Percentiles rank a stretch among this genome's conserved stretches.
Evolutionary conservation across 169 alveolate genomes (phyloP).

Genomic region (Plasmodium gonderi): DNA sequence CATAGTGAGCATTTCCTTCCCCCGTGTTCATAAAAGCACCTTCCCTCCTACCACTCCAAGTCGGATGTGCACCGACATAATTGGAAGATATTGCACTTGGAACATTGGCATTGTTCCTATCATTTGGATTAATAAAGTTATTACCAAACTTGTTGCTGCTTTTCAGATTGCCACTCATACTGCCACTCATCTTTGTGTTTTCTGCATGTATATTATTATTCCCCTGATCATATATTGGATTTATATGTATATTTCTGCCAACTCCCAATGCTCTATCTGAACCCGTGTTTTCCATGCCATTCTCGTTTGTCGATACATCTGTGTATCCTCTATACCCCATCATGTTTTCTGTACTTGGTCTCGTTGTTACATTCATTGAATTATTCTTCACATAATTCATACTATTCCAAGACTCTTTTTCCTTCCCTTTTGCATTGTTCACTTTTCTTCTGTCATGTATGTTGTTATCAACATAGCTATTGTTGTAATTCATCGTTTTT

Average conservation of each 20-base stretch:
- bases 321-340: not conserved
- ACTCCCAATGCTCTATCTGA: not conserved
- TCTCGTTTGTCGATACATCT: not conserved
- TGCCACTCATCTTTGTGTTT: not conserved
- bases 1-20: not conserved
- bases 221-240: not conserved
- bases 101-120: not conserved
- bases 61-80: constrained; percentile 30
- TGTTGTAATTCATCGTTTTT: constrained; percentile 40
- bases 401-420: constrained; percentile 9
- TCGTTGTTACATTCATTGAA: constrained; percentile 4
- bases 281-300: not conserved
- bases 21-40: no score
- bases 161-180: not conserved
- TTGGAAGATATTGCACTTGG: not conserved
- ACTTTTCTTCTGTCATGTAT: constrained; percentile 50
- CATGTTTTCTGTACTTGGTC: not conserved
- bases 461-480: constrained; percentile 12
- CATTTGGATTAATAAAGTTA: not conserved
- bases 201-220: not conserved
- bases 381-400: constrained; percentile 9
- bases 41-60: no score
- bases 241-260: not conserved
- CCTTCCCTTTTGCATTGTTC: constrained; percentile 27
- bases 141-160: not conserved